A percentile compares a stretch with the other conserved stretches of the same genome.
phyloP scores from a whole-genome alignment of 805 yeast species.

The Teunomyces aglyptinius region DNA sequence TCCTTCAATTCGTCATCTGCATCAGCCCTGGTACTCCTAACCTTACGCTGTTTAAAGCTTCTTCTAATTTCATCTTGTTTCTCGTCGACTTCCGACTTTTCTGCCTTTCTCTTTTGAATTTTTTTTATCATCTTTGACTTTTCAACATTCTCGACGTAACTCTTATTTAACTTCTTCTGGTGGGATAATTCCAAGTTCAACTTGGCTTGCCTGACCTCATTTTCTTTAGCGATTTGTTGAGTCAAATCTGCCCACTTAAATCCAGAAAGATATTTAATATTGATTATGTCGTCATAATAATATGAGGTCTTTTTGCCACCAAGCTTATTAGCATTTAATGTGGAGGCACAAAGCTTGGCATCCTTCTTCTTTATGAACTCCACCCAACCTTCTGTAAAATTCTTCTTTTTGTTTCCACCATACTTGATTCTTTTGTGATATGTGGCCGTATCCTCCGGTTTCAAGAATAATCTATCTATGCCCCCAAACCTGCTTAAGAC shows the following conservation, averaged over 20 bases:
- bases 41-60: constrained; percentile 67
- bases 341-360: constrained; percentile 83
- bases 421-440: constrained; percentile 68
- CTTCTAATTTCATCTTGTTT: constrained; percentile 42
- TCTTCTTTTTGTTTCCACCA: constrained; percentile 90
- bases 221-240: constrained; percentile 87
- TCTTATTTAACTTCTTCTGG: constrained; percentile 82
- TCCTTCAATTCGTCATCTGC: constrained; percentile 50
- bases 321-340: constrained; percentile 82
- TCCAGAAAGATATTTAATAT: constrained; percentile 82
- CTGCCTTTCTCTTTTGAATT: constrained; percentile 52
- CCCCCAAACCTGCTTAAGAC: constrained; percentile 79
- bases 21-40: constrained; percentile 63
- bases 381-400: constrained; percentile 95
- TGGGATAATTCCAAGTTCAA: constrained; percentile 85
- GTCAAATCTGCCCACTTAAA: constrained; percentile 96
- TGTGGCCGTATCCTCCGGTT: constrained; percentile 74
- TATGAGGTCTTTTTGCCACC: constrained; percentile 92
- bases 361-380: constrained; percentile 81
- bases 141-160: constrained; percentile 81
- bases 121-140: constrained; percentile 75
- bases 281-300: constrained; percentile 91
- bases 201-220: constrained; percentile 83
- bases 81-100: constrained; percentile 14
- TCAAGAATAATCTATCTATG: constrained; percentile 80